Evolutionary conservation across 2,329 filamentous ascomycete species (phyloP).

Genomic region (Penicillium sp.): DNA sequence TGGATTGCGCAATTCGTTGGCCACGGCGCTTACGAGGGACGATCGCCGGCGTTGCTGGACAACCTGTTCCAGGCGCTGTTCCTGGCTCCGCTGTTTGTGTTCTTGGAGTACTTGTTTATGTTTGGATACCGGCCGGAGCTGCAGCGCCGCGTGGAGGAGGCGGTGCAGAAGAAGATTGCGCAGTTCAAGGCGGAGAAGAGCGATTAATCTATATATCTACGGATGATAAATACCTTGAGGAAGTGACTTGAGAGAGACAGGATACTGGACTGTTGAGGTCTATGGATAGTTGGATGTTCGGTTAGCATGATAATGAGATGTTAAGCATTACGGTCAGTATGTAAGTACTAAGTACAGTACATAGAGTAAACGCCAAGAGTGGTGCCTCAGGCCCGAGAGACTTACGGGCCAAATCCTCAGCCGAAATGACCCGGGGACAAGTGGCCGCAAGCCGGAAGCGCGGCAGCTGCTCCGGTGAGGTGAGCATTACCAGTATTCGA

Average conservation of each 20-base stretch:
- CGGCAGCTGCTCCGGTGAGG: too few species aligned
- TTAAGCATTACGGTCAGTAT: too few species aligned
- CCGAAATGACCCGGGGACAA: conserved; percentile 13
- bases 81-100: conserved; percentile 92
- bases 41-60: conserved; percentile 83
- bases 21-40: conserved; percentile 81
- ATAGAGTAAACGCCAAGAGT: too few species aligned
- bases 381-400: too few species aligned
- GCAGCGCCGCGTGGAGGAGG: conserved; percentile 72
- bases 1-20: conserved; percentile 92
- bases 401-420: conserved; percentile 1
- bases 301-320: background rate
- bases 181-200: conserved; percentile 63
- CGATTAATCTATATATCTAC: too few species aligned
- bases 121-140: conserved; percentile 87
- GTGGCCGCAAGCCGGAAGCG: conserved; percentile 15
- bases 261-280: background rate
- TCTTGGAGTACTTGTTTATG: conserved; percentile 88
- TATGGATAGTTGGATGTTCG: conserved; percentile 15
- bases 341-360: background rate
- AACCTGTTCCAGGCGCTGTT: conserved; percentile 90
- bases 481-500: too few species aligned
- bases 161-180: conserved; percentile 69
- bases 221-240: too few species aligned
- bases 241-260: background rate